Percentiles rank a stretch among this genome's conserved stretches.
phyloP scores from a whole-genome alignment of 225 moss, liverwort and hornwort genomes.

The Physcomitrellopsis africana region DNA sequence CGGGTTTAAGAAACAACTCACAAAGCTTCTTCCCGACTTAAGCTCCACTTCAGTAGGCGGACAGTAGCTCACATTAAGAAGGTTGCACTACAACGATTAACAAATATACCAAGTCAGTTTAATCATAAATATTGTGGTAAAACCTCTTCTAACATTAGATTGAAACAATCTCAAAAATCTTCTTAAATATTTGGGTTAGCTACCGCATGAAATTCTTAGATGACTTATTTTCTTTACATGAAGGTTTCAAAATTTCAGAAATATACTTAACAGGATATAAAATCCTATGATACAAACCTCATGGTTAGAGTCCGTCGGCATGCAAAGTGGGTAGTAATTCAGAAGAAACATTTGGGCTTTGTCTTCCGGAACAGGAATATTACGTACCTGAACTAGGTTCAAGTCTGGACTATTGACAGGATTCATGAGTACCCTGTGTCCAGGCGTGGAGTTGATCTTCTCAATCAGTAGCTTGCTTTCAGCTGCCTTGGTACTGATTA shows the following conservation, averaged over 20 bases:
- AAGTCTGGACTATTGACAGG: conserved; percentile 25
- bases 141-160: background rate
- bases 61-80: conserved; percentile 82
- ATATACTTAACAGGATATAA: too few species aligned
- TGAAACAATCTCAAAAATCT: background rate
- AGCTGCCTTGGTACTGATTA: conserved; percentile 41
- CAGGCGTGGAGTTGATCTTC: conserved; percentile 15
- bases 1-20: conserved; percentile 29
- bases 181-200: background rate
- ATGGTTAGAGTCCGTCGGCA: background rate
- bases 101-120: background rate
- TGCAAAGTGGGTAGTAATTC: background rate
- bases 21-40: conserved; percentile 53
- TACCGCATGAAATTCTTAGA: background rate
- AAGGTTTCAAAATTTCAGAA: background rate
- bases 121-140: background rate
- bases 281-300: background rate
- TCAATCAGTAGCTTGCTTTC: conserved; percentile 2
- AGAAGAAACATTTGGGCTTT: background rate
- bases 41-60: conserved; percentile 70
- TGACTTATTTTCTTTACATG: background rate
- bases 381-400: conserved; percentile 55
- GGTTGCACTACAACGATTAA: conserved; percentile 55
- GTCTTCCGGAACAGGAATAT: background rate
- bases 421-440: conserved; percentile 24